Evolutionary conservation across 805 yeast genomes (phyloP), one percentile per base, ranked within the genome.

Genomic region (Torulaspora delbrueckii): DNA sequence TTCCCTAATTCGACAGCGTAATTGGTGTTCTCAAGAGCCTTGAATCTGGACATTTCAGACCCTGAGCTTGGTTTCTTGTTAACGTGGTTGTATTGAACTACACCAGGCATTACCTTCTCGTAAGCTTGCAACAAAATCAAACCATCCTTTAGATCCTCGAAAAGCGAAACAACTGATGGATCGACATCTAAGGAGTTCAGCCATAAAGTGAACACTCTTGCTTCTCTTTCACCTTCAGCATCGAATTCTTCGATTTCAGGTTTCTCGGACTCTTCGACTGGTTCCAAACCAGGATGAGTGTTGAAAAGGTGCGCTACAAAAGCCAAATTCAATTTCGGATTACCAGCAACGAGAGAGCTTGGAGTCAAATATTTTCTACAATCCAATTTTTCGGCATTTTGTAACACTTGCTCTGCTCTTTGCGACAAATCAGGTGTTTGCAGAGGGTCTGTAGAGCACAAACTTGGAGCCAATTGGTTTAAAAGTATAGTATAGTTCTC

Each of bases 161-260:
- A 93, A 56, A 93, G 72, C 12, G 85, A 81, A 41, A 88, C 88
- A 48, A 93, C 91, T 22, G 96, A 86, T 23, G 98, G 97, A 52
- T 90, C 93, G 12, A 93, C 98, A 55, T 93, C 98, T 59, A 93
- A 76, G 1, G 96, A 88, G 70, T 93, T 93, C 63, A 93, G 79
- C 99, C 99, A 93, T 60, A 93, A 72, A 5, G 99, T 93, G 71
- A 93, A 93, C 9, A 93, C 99, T 67, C 99, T 80, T 3, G 99
- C 99, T 72, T 93, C 99, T 71, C 99, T 86, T 71, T 93, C 99
- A 52, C 99, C 99, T 71, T 93, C 99, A 22, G 99, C 99, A 65
- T 93, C 99, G 61, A 93, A 93, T 56, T 88, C 98, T 72, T 93
- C 99, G 57, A 93, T 87, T 64, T 90, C 98, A 24, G 93, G 86